Conservation (phyloP, 1,139 yeast species). For the Meyerozyma elateridarum region DNA sequence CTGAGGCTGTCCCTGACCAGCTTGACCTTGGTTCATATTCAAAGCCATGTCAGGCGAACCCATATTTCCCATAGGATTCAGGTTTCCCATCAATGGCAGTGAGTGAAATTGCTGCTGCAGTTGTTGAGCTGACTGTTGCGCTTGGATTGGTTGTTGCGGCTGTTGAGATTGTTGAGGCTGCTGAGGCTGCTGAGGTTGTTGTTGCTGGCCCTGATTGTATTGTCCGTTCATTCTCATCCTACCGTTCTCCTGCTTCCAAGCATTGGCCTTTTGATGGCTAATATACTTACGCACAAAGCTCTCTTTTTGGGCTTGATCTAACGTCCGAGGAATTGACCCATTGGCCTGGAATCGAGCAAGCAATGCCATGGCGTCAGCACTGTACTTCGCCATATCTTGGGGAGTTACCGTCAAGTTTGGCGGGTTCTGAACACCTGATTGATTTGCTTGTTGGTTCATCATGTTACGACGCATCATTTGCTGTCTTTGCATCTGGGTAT, state of each 20-base stretch:
- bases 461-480: slow-evolving; percentile 8
- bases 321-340: slow-evolving; percentile 29
- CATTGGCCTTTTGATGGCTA: slow-evolving; percentile 35
- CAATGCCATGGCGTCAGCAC: slow-evolving; percentile 38
- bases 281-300: slow-evolving; percentile 38
- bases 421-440: slow-evolving; percentile 16
- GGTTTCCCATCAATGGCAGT: slow-evolving; percentile 15
- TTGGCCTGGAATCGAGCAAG: slow-evolving; percentile 36
- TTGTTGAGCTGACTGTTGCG: slow-evolving; percentile 10
- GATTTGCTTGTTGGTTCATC: slow-evolving; percentile 9
- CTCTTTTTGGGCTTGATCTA: slow-evolving; percentile 35
- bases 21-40: no score
- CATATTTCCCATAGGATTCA: slow-evolving; percentile 6
- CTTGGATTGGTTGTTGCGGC: slow-evolving; percentile 13
- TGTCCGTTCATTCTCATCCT: slow-evolving; percentile 4
- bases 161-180: slow-evolving; percentile 10
- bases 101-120: slow-evolving; percentile 15
- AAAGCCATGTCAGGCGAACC: no score
- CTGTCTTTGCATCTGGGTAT: slow-evolving; percentile 8
- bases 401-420: slow-evolving; percentile 39
- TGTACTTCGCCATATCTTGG: slow-evolving; percentile 39
- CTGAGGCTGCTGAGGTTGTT: slow-evolving; percentile 7
- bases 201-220: slow-evolving; percentile 7
- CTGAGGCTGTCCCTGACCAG: no score
- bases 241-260: slow-evolving; percentile 38